Percentiles rank a stretch among this genome's conserved stretches.
These are phyloP conservation scores for Phytophthora europaea DNA, from an alignment of 352 stramenopile species.

Conservation along the genomic window DNA sequence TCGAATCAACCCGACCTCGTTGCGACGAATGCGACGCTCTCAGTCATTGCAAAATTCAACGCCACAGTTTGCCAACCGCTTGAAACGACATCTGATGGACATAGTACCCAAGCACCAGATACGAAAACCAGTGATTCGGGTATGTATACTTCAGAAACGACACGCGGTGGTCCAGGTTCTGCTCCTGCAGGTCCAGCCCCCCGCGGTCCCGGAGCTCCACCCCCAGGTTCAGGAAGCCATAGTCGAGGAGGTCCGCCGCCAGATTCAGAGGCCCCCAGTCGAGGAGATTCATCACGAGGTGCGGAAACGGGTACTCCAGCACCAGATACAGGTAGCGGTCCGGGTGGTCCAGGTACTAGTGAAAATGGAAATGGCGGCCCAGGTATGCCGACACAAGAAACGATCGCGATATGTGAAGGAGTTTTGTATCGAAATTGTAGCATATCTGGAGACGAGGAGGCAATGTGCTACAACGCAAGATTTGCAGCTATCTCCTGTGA, in stretches of 20 bases:
- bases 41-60: not conserved
- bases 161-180: not conserved
- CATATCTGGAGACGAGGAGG: not conserved
- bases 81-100: not conserved
- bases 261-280: not conserved
- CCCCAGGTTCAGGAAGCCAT: not conserved
- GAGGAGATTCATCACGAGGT: not conserved
- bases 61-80: not conserved
- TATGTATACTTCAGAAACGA: not conserved
- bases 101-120: not conserved
- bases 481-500: not conserved
- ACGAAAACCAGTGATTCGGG: not conserved
- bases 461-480: slow-evolving; percentile 1
- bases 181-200: not conserved
- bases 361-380: not conserved
- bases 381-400: not conserved
- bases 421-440: not conserved
- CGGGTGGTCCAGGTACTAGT: not conserved
- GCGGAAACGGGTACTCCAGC: not conserved
- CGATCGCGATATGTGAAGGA: not conserved
- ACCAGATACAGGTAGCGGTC: not conserved
- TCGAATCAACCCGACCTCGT: not conserved
- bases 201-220: no score
- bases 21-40: not conserved
- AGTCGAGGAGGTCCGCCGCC: not conserved